Evolutionary conservation across 164 flowering plant species (phyloP), one percentile per base, ranked within the genome.

Genomic region (Tetrastigma voinierianum): DNA sequence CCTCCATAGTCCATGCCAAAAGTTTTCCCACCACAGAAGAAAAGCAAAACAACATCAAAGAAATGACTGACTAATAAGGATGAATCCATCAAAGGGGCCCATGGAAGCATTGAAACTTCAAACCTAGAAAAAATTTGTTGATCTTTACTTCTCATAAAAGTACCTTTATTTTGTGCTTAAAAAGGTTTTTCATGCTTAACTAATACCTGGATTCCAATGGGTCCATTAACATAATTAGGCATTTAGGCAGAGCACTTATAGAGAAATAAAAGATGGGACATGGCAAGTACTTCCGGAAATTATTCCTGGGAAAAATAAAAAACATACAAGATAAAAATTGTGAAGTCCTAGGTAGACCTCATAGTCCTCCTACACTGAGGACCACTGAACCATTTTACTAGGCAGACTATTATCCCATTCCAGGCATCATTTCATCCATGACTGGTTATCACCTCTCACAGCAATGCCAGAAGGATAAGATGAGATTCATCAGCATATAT

Each of bases 211-310:
- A 24, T 47, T 54, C 49, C 60, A 61, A 57, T 57, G 73, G 64
- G 64, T 51, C 70, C 70, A 46, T 14, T 57, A 18, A 58, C 52
- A 61, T 53, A 18, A 74, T 66, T 61, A 69, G 24, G 59, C 15
- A 19, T 66, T 68, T 32, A 32, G 40, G 44, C 69, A 49, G 59
- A 49, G n/a, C 4, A 10, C 51, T 20, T 62, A 57, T 45, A 14
- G 15, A 19, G 25, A 9, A 14, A 2, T 46, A 20, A 44, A 17
- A 24, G 18, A 14, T 32, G 40, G 40, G 40, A 32, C 40, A 32
- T 32, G 40, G 6, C 40, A 2, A 32, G 40, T 32, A 32, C 40
- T 32, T 32, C 25, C 9, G 9, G 15, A 49, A 45, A 52, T 13
- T n/a, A 47, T 16, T 16, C 56, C 13, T 16, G 45, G 61, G 70